These are phyloP conservation scores for Suillus cothurnatus DNA, from an alignment of 768 basidiomycete species.

Conservation along the genomic window DNA sequence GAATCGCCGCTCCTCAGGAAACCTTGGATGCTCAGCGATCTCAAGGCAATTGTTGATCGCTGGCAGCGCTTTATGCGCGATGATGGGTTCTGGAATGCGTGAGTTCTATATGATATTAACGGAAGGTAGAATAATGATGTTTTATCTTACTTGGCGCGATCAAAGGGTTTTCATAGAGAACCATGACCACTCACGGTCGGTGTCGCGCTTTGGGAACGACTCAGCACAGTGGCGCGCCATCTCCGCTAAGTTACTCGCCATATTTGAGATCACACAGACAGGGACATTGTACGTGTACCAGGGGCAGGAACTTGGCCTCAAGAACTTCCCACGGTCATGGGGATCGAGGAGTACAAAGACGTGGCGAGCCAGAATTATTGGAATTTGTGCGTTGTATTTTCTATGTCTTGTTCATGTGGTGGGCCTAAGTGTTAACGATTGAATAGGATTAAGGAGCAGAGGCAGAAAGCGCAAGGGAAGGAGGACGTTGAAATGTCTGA, in stretches of 20 bases:
- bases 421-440: slow-evolving; percentile 1
- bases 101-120: slow-evolving; percentile 20
- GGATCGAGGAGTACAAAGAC: slow-evolving; percentile 74
- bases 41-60: slow-evolving; percentile 46
- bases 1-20: slow-evolving; percentile 42
- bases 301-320: slow-evolving; percentile 72
- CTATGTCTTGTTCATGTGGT: not conserved
- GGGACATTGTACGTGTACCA: slow-evolving; percentile 78
- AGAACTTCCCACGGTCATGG: slow-evolving; percentile 65
- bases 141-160: slow-evolving; percentile 6
- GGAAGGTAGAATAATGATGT: not conserved
- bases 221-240: slow-evolving; percentile 52
- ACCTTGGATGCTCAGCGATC: slow-evolving; percentile 53
- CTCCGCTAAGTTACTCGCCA: slow-evolving; percentile 66
- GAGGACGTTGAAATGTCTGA: slow-evolving; percentile 62
- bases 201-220: slow-evolving; percentile 71
- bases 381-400: slow-evolving; percentile 44
- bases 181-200: slow-evolving; percentile 65
- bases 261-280: slow-evolving; percentile 59
- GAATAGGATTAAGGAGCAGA: slow-evolving; percentile 41
- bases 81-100: slow-evolving; percentile 71
- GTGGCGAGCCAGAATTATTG: slow-evolving; percentile 64
- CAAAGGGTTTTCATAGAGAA: slow-evolving; percentile 67
- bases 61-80: slow-evolving; percentile 64
- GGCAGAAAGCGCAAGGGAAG: slow-evolving; percentile 32